phyloP scores from a whole-genome alignment of 768 basidiomycete genomes.

The Mrakia hoshinonis region DNA sequence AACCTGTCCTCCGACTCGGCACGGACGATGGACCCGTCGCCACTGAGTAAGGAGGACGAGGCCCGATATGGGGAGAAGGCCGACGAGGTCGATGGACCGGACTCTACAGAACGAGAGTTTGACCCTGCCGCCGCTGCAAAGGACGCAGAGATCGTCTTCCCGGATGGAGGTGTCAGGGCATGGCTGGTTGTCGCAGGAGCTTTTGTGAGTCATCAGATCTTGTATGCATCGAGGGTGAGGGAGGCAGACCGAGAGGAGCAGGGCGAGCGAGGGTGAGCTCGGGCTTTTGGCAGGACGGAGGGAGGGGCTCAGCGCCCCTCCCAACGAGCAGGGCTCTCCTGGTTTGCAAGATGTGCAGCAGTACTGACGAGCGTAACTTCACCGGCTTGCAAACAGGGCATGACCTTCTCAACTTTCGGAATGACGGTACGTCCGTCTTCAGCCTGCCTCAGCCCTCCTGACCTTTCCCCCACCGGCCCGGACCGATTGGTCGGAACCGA shows the following conservation, averaged over 20 bases:
- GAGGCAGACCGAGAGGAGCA: no score
- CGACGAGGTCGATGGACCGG: not conserved
- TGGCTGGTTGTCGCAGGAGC: conserved; percentile 6
- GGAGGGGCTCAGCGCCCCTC: not conserved
- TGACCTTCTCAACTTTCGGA: conserved; percentile 12
- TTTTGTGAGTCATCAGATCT: not conserved
- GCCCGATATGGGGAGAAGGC: no score
- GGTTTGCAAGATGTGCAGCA: not conserved
- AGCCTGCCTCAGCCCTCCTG: not conserved
- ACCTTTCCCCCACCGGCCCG: not conserved
- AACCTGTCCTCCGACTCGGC: no score
- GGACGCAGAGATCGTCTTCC: not conserved
- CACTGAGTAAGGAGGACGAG: not conserved
- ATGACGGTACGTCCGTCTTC: not conserved
- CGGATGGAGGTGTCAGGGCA: not conserved
- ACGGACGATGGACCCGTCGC: no score
- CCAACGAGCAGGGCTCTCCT: no score
- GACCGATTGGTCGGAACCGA: not conserved
- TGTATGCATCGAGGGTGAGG: no score
- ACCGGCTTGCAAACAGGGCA: not conserved
- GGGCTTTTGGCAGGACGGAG: not conserved
- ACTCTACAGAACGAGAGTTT: not conserved
- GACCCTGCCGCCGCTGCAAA: not conserved
- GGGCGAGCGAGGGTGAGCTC: not conserved
- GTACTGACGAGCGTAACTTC: not conserved